Percentiles rank a stretch among this genome's conserved stretches.
Conservation (phyloP, 106 monocot genomes). For the Allium sativum region DNA sequence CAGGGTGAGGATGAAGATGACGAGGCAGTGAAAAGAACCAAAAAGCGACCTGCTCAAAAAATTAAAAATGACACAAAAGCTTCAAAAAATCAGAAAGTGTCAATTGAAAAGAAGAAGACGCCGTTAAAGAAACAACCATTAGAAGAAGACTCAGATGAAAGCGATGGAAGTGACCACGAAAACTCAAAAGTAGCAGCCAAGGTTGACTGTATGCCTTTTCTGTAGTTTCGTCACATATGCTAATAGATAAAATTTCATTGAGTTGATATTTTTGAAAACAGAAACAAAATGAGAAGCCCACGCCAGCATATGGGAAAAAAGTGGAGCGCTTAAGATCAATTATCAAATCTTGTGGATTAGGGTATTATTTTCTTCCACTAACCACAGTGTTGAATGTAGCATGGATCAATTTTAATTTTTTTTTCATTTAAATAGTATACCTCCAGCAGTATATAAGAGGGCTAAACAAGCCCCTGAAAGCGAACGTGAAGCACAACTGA, state of each 20-base stretch:
- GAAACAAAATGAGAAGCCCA: slow-evolving; percentile 54
- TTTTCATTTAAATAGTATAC: slow-evolving; percentile 37
- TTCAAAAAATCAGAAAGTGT: slow-evolving; percentile 41
- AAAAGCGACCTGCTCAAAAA: slow-evolving; percentile 36
- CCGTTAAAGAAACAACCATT: slow-evolving; percentile 30
- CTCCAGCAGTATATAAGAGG: slow-evolving; percentile 80
- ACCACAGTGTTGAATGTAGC: neutral
- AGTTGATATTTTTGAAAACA: slow-evolving; percentile 10
- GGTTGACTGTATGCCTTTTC: slow-evolving; percentile 16
- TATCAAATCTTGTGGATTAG: slow-evolving; percentile 88
- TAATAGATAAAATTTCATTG: neutral
- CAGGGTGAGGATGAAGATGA: slow-evolving; percentile 29
- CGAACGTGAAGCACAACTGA: slow-evolving; percentile 70
- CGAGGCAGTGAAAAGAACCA: slow-evolving; percentile 30
- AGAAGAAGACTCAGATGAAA: slow-evolving; percentile 25
- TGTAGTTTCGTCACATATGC: neutral
- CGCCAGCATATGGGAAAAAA: slow-evolving; percentile 57
- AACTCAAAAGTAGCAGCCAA: slow-evolving; percentile 30
- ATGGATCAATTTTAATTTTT: slow-evolving; percentile 1
- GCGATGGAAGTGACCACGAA: slow-evolving; percentile 28
- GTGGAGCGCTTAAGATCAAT: slow-evolving; percentile 80
- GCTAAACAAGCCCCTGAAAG: slow-evolving; percentile 82
- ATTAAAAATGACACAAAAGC: slow-evolving; percentile 25
- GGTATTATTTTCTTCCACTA: slow-evolving; percentile 25
- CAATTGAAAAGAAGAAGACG: slow-evolving; percentile 25